These are phyloP conservation scores for Tulasnella sp. DNA, from an alignment of 768 basidiomycete genomes.

Conservation along the genomic window DNA sequence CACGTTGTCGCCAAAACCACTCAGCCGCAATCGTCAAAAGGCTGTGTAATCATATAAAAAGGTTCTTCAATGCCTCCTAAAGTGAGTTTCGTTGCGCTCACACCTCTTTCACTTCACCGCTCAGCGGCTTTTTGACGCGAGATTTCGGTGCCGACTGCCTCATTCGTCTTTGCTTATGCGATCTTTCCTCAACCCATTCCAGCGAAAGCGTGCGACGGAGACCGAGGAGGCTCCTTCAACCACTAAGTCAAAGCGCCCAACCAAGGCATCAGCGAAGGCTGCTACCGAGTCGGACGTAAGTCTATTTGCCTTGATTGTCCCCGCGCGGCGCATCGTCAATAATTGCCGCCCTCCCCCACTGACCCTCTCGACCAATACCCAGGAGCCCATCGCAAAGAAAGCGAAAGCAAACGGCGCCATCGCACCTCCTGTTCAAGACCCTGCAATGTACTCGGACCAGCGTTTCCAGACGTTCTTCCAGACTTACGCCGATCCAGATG, in stretches of 20 bases:
- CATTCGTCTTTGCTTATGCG: conserved; percentile 4
- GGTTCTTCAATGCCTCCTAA: conserved; percentile 3
- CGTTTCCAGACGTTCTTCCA: conserved; percentile 56
- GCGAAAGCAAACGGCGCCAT: neutral
- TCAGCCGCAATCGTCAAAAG: neutral
- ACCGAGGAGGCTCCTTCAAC: neutral
- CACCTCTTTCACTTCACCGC: neutral
- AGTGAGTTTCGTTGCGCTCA: neutral
- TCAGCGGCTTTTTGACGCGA: neutral
- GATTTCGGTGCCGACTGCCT: conserved; percentile 11
- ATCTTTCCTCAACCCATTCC: conserved; percentile 10
- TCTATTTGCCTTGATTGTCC: neutral
- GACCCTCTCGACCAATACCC: neutral
- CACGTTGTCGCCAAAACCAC: conserved; percentile 9
- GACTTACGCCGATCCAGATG: conserved; percentile 50
- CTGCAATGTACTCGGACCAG: conserved; percentile 45
- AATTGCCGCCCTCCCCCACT: neutral
- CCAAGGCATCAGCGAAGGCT: neutral
- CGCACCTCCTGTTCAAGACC: neutral
- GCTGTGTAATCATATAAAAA: neutral
- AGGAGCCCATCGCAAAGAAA: neutral
- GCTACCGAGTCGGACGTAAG: neutral
- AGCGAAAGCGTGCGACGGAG: conserved; percentile 6
- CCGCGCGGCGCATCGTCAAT: neutral
- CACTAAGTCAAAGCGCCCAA: neutral